Conservation (phyloP, 768 basidiomycete genomes). For the Suillus occidentalis region DNA sequence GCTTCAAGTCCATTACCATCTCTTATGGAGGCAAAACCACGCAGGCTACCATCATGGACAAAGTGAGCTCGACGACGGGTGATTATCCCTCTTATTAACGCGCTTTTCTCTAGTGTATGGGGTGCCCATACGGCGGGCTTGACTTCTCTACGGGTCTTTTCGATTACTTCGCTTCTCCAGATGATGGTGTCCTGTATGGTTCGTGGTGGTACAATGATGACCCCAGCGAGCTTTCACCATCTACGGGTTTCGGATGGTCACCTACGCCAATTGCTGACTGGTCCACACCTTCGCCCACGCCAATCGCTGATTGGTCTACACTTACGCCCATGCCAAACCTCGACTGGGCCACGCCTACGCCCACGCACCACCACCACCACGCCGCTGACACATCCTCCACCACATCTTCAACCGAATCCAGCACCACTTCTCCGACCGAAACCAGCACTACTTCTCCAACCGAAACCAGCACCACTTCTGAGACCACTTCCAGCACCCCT, state of each 20-base stretch:
- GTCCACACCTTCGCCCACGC: neutral
- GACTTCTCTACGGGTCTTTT: conserved; percentile 74
- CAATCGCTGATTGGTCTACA: neutral
- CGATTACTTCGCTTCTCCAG: conserved; percentile 47
- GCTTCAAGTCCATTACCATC: conserved; percentile 64
- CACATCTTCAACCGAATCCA: neutral
- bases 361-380: neutral
- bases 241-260: neutral
- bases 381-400: neutral
- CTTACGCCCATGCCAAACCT: neutral
- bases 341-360: neutral
- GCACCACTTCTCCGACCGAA: neutral
- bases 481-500: neutral
- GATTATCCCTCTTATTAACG: neutral
- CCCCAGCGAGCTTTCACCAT: conserved; percentile 16
- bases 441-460: neutral
- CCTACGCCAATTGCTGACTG: neutral
- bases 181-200: conserved; percentile 56
- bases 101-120: conserved; percentile 49
- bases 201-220: conserved; percentile 56
- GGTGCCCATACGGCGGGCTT: conserved; percentile 63
- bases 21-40: conserved; percentile 52
- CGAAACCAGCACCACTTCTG: neutral
- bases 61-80: conserved; percentile 36
- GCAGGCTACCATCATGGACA: conserved; percentile 57